Base-by-base conservation (phyloP, 495 filamentous ascomycete genomes). In the Penicillium lagena region DNA sequence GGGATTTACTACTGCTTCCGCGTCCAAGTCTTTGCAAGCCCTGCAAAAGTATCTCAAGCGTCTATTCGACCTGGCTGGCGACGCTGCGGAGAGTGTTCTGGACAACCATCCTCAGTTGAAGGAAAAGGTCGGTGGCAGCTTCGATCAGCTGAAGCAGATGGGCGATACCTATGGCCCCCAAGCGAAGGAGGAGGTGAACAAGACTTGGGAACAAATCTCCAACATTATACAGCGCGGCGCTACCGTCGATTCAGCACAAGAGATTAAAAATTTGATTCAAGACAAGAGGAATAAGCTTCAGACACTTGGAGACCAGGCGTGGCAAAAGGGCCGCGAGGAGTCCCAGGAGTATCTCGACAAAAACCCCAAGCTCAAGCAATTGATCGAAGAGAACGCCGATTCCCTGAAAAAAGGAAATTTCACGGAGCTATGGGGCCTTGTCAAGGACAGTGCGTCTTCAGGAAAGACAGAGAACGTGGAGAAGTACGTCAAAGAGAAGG, bases 101-200 rank as follows among this genome's bases (percentile, higher is more conserved):
- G 67, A 83, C 39, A 81, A 83, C 47, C 83, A 86, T 50, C 83
- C 83, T 1, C 50, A 80, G 50, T 49, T 86, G 9, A 82, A 83
- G 66, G 75, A 86, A 55, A 77, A 80, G 64, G 57, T 87, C 28
- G 82, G 82, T n/a, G 77, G 73, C 5, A 74, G 75, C 38, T 60
- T 78, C 31, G 69, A 81, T 30, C 70, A 81, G 57, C 57, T 86
- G 35, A 84, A 82, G 67, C 55, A 80, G 49, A 71, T 83, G 65
- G 80, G 77, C 28, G 72, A 83, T 28, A 55, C 75, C 15, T 80
- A 80, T 54, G 83, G 83, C 0, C 82, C 82, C 0, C 77, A 85
- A 51, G 82, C 81, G 0, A 81, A 82, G 67, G 81, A 85, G 68
- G 70, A 83, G 60, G 71, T 81, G 7, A 78, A 86, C 38, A 66